A percentile compares a stretch with the other conserved stretches of the same genome.
phyloP scores from a whole-genome alignment of 169 alveolate species.

The Plasmodium knowlesi region DNA sequence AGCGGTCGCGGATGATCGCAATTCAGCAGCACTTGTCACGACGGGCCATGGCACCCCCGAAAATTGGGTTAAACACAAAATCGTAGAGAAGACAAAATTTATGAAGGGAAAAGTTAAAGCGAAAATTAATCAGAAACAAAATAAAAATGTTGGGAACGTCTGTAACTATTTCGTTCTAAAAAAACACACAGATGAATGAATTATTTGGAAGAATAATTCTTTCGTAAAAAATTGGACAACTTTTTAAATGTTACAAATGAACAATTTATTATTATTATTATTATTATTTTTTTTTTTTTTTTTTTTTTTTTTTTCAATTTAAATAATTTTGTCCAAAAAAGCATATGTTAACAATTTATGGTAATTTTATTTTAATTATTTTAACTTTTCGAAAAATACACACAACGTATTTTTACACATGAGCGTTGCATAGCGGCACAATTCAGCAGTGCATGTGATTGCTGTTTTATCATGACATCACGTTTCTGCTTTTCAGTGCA shows the following conservation, averaged over 20 bases:
- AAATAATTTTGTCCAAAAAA: not conserved
- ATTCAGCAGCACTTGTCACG: not conserved
- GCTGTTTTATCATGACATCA: not conserved
- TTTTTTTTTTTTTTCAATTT: not conserved
- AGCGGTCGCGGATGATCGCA: not conserved
- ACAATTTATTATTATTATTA: not conserved
- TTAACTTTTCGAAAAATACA: not conserved
- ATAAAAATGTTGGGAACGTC: not conserved
- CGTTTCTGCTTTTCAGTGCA: slow-evolving; percentile 39
- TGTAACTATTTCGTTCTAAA: not conserved
- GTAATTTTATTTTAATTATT: not conserved
- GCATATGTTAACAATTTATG: not conserved
- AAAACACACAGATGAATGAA: not conserved
- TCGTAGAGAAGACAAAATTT: not conserved
- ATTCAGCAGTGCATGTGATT: not conserved
- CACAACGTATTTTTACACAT: not conserved
- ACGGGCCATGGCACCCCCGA: not conserved
- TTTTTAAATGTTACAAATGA: not conserved
- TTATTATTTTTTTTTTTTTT: too few relatives aligned
- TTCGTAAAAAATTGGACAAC: not conserved
- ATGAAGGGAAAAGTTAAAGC: not conserved
- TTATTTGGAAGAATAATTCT: not conserved
- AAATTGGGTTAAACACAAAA: not conserved
- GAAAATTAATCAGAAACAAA: not conserved
- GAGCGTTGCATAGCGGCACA: not conserved